Evolutionary conservation across 208 protist genomes (phyloP), one percentile per base, ranked within the genome.

Genomic region (Herpetomonas samuelpessoai): DNA sequence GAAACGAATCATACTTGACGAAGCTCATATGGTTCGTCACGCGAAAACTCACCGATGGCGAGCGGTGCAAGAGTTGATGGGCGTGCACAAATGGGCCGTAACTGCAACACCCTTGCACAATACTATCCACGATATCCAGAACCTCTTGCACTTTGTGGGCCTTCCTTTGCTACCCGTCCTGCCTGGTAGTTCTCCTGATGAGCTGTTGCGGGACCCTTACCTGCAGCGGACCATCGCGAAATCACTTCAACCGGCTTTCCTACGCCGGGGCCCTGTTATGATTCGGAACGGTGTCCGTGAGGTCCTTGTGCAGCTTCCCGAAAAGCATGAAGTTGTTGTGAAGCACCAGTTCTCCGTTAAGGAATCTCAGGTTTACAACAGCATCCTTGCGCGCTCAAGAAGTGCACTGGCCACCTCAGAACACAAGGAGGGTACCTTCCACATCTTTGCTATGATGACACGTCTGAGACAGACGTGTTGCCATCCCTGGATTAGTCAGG

Each of bases 81-180:
- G 88, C 3, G 19, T 94, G 22, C 79, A 93, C 53, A 62, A 87
- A 10, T 98, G 96, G 95, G 94, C 87, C 9, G 79, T 98, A 4
- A 96, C 92, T 0, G 96, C 93, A 27, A 98, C 96, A 29, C 96
- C 96, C 49, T 74, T 97, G 48, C 94, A 98, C 68, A 98, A 98
- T 68, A 80, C 79, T 24, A 83, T 97, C 25, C 85, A 96, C 24
- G 96, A 98, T 49, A 74, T 98, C 27, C 92, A 96, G 54, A 95
- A 92, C 56, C 57, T 97, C 14, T 76, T 96, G 26, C 70, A 86
- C 47, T 97, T 97, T 52, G 72, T 93, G 16, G 79, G 88, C 12
- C 59, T 91, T 19, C 84, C 91, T 10, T 69, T 69, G 35, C 73
- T 96, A 16, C 91, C 91, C 27, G 68, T 96, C 10, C 56, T 92